Evolutionary conservation across 148 eudicot species (phyloP).

Genomic region (Rhododendron vialii): DNA sequence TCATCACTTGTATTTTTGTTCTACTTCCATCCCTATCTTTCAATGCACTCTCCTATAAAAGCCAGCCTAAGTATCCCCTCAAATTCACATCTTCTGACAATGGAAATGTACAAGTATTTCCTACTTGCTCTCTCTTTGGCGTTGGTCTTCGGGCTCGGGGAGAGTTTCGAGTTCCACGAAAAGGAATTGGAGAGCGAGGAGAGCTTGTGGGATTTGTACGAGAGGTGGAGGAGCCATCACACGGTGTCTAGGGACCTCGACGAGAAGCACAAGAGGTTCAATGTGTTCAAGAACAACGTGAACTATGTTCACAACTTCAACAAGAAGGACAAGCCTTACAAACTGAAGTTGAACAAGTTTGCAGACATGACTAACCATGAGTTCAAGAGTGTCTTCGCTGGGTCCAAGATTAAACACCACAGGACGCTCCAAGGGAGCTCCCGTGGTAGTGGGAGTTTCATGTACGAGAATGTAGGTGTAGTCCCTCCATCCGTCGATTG

Average conservation of each 20-base stretch:
- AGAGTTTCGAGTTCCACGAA: slow-evolving; percentile 62
- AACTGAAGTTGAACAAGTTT: slow-evolving; percentile 77
- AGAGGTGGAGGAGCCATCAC: slow-evolving; percentile 96
- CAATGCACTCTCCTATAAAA: slow-evolving; percentile 25
- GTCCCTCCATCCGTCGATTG: slow-evolving; percentile 75
- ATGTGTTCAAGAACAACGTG: slow-evolving; percentile 84
- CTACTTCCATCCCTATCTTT: slow-evolving; percentile 30
- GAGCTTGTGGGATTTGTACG: slow-evolving; percentile 70
- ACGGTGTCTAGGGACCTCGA: slow-evolving; percentile 64
- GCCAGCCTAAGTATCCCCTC: not conserved
- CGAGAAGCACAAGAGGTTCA: slow-evolving; percentile 72
- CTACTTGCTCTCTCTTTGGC: slow-evolving; percentile 44
- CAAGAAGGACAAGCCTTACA: slow-evolving; percentile 81
- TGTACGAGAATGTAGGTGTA: slow-evolving; percentile 47
- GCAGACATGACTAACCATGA: slow-evolving; percentile 89
- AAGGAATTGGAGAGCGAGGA: slow-evolving; percentile 81
- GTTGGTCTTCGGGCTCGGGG: slow-evolving; percentile 34
- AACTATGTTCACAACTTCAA: slow-evolving; percentile 52
- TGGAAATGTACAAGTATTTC: slow-evolving; percentile 45
- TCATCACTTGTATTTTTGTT: slow-evolving; percentile 9
- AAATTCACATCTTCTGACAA: slow-evolving; percentile 16
- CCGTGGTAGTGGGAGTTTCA: slow-evolving; percentile 30
- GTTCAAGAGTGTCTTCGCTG: slow-evolving; percentile 51
- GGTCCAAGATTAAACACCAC: slow-evolving; percentile 66
- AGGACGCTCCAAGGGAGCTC: slow-evolving; percentile 51